Evolutionary conservation across 2,329 filamentous ascomycete species (phyloP).

Genomic region (Myriosclerotinia duriaeana): DNA sequence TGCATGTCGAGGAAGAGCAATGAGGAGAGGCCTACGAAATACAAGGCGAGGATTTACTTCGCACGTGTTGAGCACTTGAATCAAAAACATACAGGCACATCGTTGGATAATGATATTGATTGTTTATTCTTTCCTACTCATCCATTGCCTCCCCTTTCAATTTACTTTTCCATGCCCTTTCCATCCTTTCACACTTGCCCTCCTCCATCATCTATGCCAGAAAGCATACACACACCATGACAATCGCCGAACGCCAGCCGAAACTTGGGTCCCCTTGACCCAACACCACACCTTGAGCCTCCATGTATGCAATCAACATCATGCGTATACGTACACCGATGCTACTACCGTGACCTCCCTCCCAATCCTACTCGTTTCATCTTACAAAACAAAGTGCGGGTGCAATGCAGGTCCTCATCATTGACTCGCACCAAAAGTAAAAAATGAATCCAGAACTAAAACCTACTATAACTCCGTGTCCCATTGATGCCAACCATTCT

Average conservation of each 20-base stretch:
- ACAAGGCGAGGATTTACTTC: not conserved
- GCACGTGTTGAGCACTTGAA: not conserved
- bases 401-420: not conserved
- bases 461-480: slow-evolving; percentile 3
- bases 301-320: not conserved
- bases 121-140: not conserved
- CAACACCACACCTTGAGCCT: not conserved
- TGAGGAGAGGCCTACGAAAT: no score
- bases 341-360: no score
- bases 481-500: slow-evolving; percentile 5
- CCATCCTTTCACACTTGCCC: not conserved
- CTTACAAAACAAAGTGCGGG: not conserved
- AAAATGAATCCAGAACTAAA: not conserved
- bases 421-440: not conserved
- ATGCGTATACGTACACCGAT: not conserved
- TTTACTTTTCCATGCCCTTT: not conserved
- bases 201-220: not conserved
- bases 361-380: not conserved
- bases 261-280: not conserved
- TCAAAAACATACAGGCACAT: not conserved
- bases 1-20: no score
- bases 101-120: not conserved
- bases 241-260: not conserved
- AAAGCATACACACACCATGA: not conserved
- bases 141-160: not conserved